Conservation (phyloP, 768 basidiomycete genomes). For the Auriculariales sp. region DNA sequence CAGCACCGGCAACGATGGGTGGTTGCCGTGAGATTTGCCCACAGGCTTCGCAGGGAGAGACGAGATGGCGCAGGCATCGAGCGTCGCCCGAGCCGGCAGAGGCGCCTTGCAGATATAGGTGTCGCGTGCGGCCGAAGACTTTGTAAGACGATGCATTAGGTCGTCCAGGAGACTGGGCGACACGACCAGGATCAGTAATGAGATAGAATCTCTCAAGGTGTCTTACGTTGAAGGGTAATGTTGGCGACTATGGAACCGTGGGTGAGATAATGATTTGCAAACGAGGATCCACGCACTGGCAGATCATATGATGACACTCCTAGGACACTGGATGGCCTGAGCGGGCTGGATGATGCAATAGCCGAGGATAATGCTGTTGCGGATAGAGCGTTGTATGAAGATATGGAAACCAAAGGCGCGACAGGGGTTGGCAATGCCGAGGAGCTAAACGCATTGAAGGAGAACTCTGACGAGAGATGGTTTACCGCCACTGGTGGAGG, state of each 20-base stretch:
- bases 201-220: too few relatives aligned
- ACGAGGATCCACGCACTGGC: not conserved
- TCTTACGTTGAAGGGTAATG: not conserved
- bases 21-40: not conserved
- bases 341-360: not conserved
- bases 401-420: not conserved
- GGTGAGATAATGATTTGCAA: not conserved
- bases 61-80: constrained; percentile 61
- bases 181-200: too few relatives aligned
- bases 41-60: constrained; percentile 63
- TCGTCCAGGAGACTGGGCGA: not conserved
- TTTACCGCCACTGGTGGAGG: constrained; percentile 19
- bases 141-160: not conserved
- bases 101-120: constrained; percentile 44
- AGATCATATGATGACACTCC: not conserved
- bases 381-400: not conserved
- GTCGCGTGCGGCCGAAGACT: constrained; percentile 1
- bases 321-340: not conserved
- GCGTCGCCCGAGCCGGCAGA: constrained; percentile 46
- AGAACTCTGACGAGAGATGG: constrained; percentile 1
- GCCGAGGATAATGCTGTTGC: not conserved
- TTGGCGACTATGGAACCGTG: not conserved
- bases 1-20: not conserved
- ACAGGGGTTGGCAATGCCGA: not conserved
- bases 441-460: constrained; percentile 5